These are phyloP conservation scores for Nannochloropsis gaditana DNA, from an alignment of 108 stramenopile species.

Conservation along the genomic window DNA sequence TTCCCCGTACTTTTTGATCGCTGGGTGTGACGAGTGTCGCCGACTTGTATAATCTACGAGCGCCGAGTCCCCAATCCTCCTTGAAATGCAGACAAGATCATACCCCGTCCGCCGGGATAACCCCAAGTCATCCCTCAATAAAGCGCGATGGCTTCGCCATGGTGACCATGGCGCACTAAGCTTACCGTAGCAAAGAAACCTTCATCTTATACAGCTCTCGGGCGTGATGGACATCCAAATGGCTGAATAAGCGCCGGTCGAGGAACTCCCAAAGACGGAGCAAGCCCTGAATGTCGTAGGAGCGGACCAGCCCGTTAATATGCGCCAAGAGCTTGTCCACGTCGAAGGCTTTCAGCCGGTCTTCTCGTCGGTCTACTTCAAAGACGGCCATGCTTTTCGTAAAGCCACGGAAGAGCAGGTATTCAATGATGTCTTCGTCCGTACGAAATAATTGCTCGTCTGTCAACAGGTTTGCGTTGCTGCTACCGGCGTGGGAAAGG, in stretches of 20 bases:
- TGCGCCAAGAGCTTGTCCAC: neutral
- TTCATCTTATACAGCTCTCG: neutral
- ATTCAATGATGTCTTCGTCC: neutral
- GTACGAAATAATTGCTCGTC: neutral
- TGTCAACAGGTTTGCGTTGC: neutral
- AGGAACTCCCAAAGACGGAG: neutral
- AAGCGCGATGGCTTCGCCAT: no score
- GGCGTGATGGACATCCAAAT: neutral
- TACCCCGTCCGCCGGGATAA: no score
- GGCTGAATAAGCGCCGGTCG: neutral
- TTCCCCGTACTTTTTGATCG: no score
- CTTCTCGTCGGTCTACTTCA: neutral
- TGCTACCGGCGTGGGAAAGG: neutral
- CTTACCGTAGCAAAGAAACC: neutral
- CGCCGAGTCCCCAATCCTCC: no score
- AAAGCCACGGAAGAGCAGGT: neutral
- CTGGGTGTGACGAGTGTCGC: no score
- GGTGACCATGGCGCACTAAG: no score
- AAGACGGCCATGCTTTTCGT: neutral
- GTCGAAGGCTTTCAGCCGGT: neutral
- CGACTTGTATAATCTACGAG: no score
- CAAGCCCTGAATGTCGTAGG: neutral
- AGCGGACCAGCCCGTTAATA: neutral
- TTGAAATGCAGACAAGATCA: no score
- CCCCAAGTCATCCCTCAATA: no score